Evolutionary conservation across 345 rosid species (phyloP).

Genomic region (Rhizophora mangle): DNA sequence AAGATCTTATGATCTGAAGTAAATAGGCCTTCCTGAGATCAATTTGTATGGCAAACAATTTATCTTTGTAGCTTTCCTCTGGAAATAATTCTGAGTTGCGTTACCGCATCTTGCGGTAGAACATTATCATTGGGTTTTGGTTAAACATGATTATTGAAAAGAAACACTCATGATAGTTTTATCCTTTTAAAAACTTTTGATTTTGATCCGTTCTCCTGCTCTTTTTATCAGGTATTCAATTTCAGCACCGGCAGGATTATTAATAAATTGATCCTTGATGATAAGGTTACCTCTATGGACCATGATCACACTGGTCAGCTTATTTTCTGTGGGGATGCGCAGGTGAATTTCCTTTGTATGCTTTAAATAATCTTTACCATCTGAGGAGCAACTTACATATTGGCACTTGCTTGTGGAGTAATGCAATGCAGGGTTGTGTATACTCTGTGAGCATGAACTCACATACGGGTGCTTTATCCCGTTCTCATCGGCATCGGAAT

Average conservation of each 20-base stretch:
- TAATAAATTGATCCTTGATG: constrained; percentile 48
- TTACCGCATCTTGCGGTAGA: background rate
- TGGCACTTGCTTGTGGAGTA: constrained; percentile 9
- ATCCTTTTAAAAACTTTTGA: background rate
- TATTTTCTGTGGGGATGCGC: constrained; percentile 90
- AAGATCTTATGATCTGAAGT: background rate
- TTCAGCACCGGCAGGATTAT: constrained; percentile 97
- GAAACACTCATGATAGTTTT: background rate
- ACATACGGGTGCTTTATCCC: constrained; percentile 71
- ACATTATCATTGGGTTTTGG: too few relatives aligned
- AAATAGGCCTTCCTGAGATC: background rate
- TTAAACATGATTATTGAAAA: background rate
- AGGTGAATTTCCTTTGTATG: constrained; percentile 38
- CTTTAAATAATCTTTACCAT: background rate
- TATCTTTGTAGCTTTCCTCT: background rate
- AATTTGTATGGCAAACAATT: background rate
- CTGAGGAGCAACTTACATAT: background rate
- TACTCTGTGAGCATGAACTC: constrained; percentile 78
- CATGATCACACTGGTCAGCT: constrained; percentile 97
- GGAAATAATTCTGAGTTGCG: background rate
- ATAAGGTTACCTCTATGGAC: constrained; percentile 87
- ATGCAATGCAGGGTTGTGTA: constrained; percentile 62
- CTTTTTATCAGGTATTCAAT: constrained; percentile 66
- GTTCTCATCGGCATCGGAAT: constrained; percentile 68
- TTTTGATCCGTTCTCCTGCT: constrained; percentile 1